A percentile compares a stretch with the other conserved stretches of the same genome.
These are phyloP conservation scores for Pholiota microspora DNA, from an alignment of 768 basidiomycete species.

Conservation along the genomic window DNA sequence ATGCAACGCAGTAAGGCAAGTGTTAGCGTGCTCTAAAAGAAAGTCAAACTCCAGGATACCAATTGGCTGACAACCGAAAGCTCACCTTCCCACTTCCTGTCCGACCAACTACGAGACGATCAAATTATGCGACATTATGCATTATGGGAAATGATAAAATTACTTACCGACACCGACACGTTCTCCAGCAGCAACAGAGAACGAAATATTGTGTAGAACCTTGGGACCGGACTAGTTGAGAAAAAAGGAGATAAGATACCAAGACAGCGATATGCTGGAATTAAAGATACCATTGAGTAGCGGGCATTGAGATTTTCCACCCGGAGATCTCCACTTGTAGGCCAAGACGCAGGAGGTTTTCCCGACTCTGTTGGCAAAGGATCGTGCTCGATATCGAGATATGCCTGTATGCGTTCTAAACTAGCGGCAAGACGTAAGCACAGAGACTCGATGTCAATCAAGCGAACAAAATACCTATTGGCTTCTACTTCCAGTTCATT, in stretches of 20 bases:
- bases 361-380: slow-evolving; percentile 35
- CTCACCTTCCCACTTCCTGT: slow-evolving; percentile 46
- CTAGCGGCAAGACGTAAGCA: slow-evolving; percentile 19
- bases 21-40: slow-evolving; percentile 47
- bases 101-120: slow-evolving; percentile 33
- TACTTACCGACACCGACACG: slow-evolving; percentile 45
- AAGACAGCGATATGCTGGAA: too few species aligned
- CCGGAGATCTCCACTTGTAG: slow-evolving; percentile 52
- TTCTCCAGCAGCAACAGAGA: slow-evolving; percentile 52
- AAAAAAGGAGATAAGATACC: too few species aligned
- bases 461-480: slow-evolving; percentile 19
- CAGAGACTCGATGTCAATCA: neutral
- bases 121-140: neutral
- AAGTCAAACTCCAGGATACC: neutral
- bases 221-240: slow-evolving; percentile 37
- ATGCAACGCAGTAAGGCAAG: slow-evolving; percentile 44
- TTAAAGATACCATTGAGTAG: slow-evolving; percentile 46
- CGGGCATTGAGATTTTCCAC: slow-evolving; percentile 57
- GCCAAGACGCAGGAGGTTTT: slow-evolving; percentile 68
- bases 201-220: slow-evolving; percentile 53
- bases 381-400: slow-evolving; percentile 60
- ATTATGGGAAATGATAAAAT: neutral
- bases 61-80: neutral
- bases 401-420: slow-evolving; percentile 71
- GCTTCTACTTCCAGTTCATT: slow-evolving; percentile 42